Percentiles rank a stretch among this genome's conserved stretches.
Evolutionary conservation across 2,329 filamentous ascomycete genomes (phyloP).

Genomic region (Alternaria rosae): DNA sequence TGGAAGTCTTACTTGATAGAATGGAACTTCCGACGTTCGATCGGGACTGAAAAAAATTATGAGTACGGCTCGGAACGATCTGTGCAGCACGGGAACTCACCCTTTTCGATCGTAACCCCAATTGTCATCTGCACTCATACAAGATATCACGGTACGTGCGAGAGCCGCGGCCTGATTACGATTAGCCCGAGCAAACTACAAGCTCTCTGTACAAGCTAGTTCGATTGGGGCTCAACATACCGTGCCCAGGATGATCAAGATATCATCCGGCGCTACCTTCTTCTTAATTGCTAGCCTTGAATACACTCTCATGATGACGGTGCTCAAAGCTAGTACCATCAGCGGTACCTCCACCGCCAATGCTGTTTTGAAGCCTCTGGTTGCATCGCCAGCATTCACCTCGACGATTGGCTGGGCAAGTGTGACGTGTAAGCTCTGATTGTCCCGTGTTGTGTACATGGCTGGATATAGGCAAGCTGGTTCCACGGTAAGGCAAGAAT

Average conservation of each 20-base stretch:
- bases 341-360: conserved; percentile 37
- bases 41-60: conserved; percentile 23
- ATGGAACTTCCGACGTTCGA: conserved; percentile 26
- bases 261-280: conserved; percentile 33
- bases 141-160: conserved; percentile 33
- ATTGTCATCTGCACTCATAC: conserved; percentile 36
- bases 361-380: conserved; percentile 18
- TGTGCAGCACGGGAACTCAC: conserved; percentile 11
- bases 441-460: conserved; percentile 9
- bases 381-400: conserved; percentile 12
- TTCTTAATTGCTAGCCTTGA: conserved; percentile 33
- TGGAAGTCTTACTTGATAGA: conserved; percentile 23
- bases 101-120: conserved; percentile 35
- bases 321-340: conserved; percentile 31
- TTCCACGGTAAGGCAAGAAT: background rate
- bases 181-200: conserved; percentile 10
- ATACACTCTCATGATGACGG: conserved; percentile 33
- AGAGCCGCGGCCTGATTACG: conserved; percentile 25
- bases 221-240: conserved; percentile 8
- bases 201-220: background rate
- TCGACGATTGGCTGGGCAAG: conserved; percentile 6
- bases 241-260: conserved; percentile 31
- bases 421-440: background rate
- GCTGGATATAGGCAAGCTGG: background rate
- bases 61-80: background rate